A percentile compares a stretch with the other conserved stretches of the same genome.
phyloP scores from a whole-genome alignment of 495 filamentous ascomycete species.

The Jackrogersella minutella region DNA sequence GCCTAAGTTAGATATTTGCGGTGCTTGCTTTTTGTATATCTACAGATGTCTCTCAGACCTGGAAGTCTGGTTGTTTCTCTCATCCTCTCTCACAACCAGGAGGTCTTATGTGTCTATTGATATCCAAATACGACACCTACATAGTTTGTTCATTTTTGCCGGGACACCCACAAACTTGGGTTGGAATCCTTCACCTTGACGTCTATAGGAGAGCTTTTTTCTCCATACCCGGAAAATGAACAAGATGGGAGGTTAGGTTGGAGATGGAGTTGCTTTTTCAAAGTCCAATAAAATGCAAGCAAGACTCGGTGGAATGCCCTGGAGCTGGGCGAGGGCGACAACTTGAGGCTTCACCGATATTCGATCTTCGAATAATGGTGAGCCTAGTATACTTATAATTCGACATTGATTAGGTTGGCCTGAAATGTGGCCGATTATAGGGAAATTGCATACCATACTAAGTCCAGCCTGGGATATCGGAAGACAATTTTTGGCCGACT shows the following conservation, averaged over 20 bases:
- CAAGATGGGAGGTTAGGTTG: no score
- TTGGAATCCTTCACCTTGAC: no score
- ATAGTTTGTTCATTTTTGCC: neutral
- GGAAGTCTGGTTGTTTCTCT: neutral
- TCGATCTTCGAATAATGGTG: no score
- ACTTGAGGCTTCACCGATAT: no score
- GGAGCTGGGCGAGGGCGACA: no score
- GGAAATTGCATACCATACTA: neutral
- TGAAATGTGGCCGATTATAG: neutral
- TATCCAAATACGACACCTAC: neutral
- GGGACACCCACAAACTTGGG: neutral
- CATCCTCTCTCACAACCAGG: neutral
- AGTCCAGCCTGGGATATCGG: neutral
- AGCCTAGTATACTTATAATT: no score
- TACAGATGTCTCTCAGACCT: neutral
- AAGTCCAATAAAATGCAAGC: no score
- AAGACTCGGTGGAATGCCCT: no score
- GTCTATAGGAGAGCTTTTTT: no score
- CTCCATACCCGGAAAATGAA: no score
- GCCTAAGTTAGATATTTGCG: neutral
- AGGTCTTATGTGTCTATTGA: neutral
- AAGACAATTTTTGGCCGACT: neutral
- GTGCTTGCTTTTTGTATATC: neutral
- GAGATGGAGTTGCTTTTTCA: no score
- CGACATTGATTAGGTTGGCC: neutral